Evolutionary conservation across 768 basidiomycete genomes (phyloP), one percentile per base, ranked within the genome.

Genomic region (Rhodosporidiobolus sp.): DNA sequence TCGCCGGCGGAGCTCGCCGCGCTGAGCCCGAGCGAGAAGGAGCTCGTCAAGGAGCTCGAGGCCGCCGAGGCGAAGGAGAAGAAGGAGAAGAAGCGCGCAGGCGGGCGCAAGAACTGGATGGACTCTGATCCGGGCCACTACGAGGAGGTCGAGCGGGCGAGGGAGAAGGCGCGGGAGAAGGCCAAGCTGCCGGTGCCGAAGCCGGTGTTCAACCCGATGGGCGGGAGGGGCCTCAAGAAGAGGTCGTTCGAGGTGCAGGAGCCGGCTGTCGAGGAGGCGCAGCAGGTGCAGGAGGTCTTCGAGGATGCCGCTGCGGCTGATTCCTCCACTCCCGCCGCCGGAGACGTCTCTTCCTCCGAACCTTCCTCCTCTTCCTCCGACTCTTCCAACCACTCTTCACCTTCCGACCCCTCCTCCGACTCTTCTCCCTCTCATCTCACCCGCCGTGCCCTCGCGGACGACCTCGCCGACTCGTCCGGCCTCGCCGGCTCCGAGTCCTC

Each of bases 41-140:
- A 35, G 20, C 45, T 67, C 22, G 52, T 67, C 28, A 28, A 24
- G 24, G 65, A 67, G 12, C 57, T 67, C 46, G 57, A 67, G 19
- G 32, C 19, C 19, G 19, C 1, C 35, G 35, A 26, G 24, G 38
- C 50, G 28, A 53, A 52, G 38, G 3, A 43, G 35, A n/a, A 58
- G 24, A 9, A 9, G 7, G 4, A 16, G 35, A 17, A 22, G 30
- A 48, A 26, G 12, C 52, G 14, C 14, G 34, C 14, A 26, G 38
- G 38, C 38, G 38, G 38, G 38, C 7, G 38, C 8, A 43, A 43
- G 38, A 30, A 54, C n/a, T 54, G n/a, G 26, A 54, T 28, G 38
- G 38, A 43, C 8, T 7, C 7, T 14, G 38, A 43, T 14, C 38
- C 14, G 38, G 38, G 38, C 38, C 8, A 7, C 8, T 43, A 43